Evolutionary conservation across 2,329 filamentous ascomycete species (phyloP).

Genomic region (Aspergillus sp.): DNA sequence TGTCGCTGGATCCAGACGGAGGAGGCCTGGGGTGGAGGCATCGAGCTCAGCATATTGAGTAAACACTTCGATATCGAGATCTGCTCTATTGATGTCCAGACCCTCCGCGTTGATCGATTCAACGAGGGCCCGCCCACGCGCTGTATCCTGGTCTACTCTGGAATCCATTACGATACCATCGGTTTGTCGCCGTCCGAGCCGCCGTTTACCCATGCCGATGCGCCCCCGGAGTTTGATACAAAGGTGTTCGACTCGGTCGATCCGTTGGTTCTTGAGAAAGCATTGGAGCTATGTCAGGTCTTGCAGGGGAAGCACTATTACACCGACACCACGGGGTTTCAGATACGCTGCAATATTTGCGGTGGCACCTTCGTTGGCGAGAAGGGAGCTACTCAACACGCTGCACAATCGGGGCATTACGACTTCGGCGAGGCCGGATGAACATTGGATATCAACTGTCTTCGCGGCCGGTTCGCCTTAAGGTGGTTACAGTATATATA

Average conservation of each 20-base stretch:
- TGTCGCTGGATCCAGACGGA: conserved; percentile 70
- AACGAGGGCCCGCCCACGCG: conserved; percentile 62
- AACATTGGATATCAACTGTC: conserved; percentile 2
- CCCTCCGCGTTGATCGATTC: conserved; percentile 60
- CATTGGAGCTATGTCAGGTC: conserved; percentile 54
- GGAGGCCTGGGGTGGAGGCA: conserved; percentile 82
- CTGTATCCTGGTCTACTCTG: conserved; percentile 79
- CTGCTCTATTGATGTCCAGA: conserved; percentile 70
- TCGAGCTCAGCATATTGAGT: conserved; percentile 77
- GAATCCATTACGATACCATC: conserved; percentile 88
- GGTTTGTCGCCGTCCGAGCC: conserved; percentile 59
- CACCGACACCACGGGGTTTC: conserved; percentile 75
- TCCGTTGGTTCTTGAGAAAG: conserved; percentile 48
- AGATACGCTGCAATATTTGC: conserved; percentile 62
- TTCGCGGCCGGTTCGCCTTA: neutral
- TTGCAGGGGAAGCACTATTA: conserved; percentile 71
- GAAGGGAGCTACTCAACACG: conserved; percentile 39
- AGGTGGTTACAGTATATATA: neutral
- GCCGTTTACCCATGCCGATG: conserved; percentile 46
- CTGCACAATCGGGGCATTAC: conserved; percentile 38
- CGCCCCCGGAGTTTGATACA: conserved; percentile 67
- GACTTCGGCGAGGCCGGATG: conserved; percentile 41
- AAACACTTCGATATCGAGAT: conserved; percentile 80
- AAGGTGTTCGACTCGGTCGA: conserved; percentile 58
- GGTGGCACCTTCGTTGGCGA: conserved; percentile 36